Evolutionary conservation across 2,329 filamentous ascomycete species (phyloP), one percentile per base, ranked within the genome.

Genomic region (Arthrobotrys entomopaga): DNA sequence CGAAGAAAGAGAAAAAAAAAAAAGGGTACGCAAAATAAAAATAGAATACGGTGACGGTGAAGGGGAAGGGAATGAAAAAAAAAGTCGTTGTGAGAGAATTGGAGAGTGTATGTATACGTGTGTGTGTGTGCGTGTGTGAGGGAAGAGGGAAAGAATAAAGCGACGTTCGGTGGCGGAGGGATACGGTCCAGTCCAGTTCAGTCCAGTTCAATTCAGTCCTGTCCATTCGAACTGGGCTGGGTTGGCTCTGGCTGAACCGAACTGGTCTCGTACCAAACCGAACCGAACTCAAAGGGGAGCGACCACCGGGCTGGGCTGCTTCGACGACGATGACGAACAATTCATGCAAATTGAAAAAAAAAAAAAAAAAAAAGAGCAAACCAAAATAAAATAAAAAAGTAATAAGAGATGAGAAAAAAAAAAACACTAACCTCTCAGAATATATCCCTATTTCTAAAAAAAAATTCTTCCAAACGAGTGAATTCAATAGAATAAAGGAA

Each of bases 241-340:
- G 26, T 7, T 29, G 26, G 26, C 26, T 29, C 26, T 29, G 26
- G 26, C 26, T 29, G 26, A n/a, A 7, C 26, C 10, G 29, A 34
- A 34, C 29, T 34, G n/a, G n/a, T n/a, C n/a, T n/a, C n/a, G n/a
- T n/a, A n/a, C n/a, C 5, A 10, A 34, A 34, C 29, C 29, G 29
- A 60, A 64, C 65, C 60, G 76, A 57, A 74, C 76, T 58, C 76
- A 70, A 77, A 75, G 65, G 75, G 76, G 73, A 76, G 65, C 58
- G 61, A 72, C 50, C 60, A 48, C 57, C 69, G 76, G 58, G 46
- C 29, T 52, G 46, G 46, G 26, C 26, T 34, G 29, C 6, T 34
- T 34, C 29, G 29, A 34, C 5, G 29, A 34, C 29, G 29, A 34
- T 8, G 29, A 34, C 29, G 29, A 34, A 34, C 10, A 34, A 34